phyloP scores from a whole-genome alignment of 495 filamentous ascomycete genomes.

The Cenococcum geophilum region DNA sequence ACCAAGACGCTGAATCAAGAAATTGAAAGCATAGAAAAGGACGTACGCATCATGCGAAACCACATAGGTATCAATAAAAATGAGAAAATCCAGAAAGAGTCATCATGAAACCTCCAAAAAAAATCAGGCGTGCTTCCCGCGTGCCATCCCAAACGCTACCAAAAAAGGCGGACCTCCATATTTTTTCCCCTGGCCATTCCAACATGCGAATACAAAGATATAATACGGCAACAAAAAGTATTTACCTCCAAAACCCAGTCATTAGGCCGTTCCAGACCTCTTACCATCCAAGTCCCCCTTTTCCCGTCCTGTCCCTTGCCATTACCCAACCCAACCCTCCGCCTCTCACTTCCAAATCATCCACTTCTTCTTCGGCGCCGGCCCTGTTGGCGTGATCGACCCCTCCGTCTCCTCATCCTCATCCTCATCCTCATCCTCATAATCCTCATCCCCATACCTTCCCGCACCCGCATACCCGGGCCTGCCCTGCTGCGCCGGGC shows the following conservation, averaged over 20 bases:
- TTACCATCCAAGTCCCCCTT: no score
- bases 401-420: neutral
- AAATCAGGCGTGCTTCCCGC: neutral
- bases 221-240: no score
- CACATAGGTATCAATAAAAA: neutral
- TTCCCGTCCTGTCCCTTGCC: no score
- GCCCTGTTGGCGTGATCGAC: conserved; percentile 4
- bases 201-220: no score
- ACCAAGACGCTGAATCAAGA: neutral
- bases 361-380: conserved; percentile 20
- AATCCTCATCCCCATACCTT: conserved; percentile 14
- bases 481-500: neutral
- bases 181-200: neutral
- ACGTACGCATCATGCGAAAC: neutral
- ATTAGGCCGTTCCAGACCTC: no score
- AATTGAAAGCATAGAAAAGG: neutral
- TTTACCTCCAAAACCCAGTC: no score
- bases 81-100: neutral
- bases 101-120: neutral
- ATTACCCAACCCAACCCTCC: no score
- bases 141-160: neutral
- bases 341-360: conserved; percentile 27
- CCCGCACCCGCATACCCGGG: conserved; percentile 19
- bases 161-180: neutral
- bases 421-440: conserved; percentile 21